These are phyloP conservation scores for Opeltia flavorubescens DNA, from an alignment of 495 filamentous ascomycete species.

Conservation along the genomic window DNA sequence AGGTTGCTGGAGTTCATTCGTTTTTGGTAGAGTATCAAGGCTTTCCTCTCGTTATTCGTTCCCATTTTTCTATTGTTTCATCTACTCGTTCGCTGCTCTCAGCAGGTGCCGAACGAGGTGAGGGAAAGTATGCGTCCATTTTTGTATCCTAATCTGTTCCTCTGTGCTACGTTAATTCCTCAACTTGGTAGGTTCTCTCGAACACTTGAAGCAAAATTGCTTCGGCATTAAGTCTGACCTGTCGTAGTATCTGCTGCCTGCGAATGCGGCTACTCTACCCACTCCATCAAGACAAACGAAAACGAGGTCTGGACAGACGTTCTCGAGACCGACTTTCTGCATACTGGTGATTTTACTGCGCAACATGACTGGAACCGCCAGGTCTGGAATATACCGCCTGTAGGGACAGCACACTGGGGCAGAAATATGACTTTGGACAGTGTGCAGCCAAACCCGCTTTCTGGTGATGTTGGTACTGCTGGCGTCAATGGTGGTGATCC, in stretches of 20 bases:
- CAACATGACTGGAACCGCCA: conserved; percentile 49
- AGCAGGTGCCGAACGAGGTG: too few species aligned
- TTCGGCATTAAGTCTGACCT: too few species aligned
- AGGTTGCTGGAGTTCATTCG: too few species aligned
- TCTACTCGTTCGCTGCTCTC: too few species aligned
- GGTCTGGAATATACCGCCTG: conserved; percentile 42
- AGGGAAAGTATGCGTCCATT: too few species aligned
- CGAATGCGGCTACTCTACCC: conserved; percentile 55
- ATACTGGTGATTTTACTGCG: conserved; percentile 27
- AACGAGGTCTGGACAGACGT: conserved; percentile 47
- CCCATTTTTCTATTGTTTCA: too few species aligned
- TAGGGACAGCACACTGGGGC: conserved; percentile 46
- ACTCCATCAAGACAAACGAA: conserved; percentile 8
- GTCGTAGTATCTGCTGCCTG: conserved; percentile 32
- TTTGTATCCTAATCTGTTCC: too few species aligned
- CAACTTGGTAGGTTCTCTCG: too few species aligned
- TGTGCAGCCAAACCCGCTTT: conserved; percentile 36
- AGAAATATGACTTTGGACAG: conserved; percentile 42
- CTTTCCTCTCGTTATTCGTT: too few species aligned
- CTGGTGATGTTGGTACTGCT: conserved; percentile 20
- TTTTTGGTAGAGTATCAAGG: too few species aligned
- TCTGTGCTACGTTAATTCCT: too few species aligned
- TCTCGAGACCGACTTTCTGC: conserved; percentile 54
- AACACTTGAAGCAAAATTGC: too few species aligned
- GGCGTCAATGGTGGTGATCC: conserved; percentile 33